Conservation (phyloP, 352 stramenopile species). For the Peronospora belbahrii region DNA sequence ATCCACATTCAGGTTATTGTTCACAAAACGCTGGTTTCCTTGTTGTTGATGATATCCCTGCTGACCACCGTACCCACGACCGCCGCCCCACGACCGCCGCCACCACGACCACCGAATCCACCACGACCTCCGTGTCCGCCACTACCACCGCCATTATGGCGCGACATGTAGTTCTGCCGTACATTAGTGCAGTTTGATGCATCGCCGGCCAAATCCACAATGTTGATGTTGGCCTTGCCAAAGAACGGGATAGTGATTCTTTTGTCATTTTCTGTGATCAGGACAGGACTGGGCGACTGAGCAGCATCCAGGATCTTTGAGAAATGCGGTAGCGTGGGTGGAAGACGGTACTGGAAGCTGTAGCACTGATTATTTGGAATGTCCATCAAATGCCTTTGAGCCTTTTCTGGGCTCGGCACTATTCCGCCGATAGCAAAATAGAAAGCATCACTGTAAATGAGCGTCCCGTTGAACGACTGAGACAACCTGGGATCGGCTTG, state of each 20-base stretch:
- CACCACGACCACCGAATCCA: slow-evolving; percentile 15
- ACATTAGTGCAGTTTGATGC: slow-evolving; percentile 48
- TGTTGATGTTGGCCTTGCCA: slow-evolving; percentile 78
- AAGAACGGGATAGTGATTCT: slow-evolving; percentile 76
- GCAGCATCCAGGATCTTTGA: slow-evolving; percentile 57
- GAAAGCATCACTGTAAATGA: slow-evolving; percentile 64
- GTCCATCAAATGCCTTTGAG: slow-evolving; percentile 58
- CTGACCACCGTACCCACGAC: slow-evolving; percentile 16
- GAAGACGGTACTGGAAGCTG: slow-evolving; percentile 72
- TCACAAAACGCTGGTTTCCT: slow-evolving; percentile 25
- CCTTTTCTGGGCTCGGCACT: slow-evolving; percentile 69
- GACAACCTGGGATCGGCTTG: slow-evolving; percentile 43
- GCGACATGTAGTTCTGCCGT: slow-evolving; percentile 40
- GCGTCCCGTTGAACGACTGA: slow-evolving; percentile 57
- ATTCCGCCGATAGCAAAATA: slow-evolving; percentile 69
- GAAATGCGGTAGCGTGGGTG: slow-evolving; percentile 38
- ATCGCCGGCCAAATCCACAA: slow-evolving; percentile 67
- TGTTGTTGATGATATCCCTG: slow-evolving; percentile 26
- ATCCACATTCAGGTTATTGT: slow-evolving; percentile 65
- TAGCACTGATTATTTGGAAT: slow-evolving; percentile 85
- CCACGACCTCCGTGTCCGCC: slow-evolving; percentile 26
- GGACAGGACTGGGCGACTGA: slow-evolving; percentile 24
- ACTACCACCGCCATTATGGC: slow-evolving; percentile 28
- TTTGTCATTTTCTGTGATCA: slow-evolving; percentile 54
- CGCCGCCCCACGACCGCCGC: slow-evolving; percentile 9